Conservation (phyloP, 768 basidiomycete species). For the Russula sp. region DNA sequence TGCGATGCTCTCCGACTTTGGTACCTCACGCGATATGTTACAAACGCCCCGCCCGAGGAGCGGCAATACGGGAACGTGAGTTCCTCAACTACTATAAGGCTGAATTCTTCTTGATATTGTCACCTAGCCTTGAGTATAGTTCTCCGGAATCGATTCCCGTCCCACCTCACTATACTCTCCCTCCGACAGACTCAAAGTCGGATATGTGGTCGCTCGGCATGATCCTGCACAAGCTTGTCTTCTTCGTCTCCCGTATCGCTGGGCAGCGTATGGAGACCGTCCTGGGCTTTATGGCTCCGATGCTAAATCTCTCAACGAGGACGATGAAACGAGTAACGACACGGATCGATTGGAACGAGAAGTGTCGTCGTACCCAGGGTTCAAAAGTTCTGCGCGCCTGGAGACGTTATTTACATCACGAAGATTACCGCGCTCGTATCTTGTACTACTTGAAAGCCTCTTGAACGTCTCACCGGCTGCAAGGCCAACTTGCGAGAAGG, state of each 20-base stretch:
- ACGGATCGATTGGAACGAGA: constrained; percentile 71
- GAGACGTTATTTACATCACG: constrained; percentile 61
- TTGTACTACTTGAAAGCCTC: constrained; percentile 71
- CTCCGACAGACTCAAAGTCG: constrained; percentile 77
- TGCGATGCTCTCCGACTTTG: constrained; percentile 95
- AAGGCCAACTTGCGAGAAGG: constrained; percentile 73
- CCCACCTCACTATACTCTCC: constrained; percentile 58
- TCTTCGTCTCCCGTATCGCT: constrained; percentile 81
- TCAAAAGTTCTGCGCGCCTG: constrained; percentile 50
- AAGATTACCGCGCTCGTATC: constrained; percentile 65
- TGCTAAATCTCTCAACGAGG: constrained; percentile 36
- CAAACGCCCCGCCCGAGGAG: constrained; percentile 63
- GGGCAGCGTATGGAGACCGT: constrained; percentile 60
- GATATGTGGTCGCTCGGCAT: constrained; percentile 99
- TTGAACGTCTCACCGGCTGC: constrained; percentile 55
- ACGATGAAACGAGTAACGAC: constrained; percentile 49
- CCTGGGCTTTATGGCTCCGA: constrained; percentile 16
- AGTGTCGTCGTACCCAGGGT: constrained; percentile 73
- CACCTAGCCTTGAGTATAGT: constrained; percentile 25
- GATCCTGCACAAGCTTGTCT: constrained; percentile 90
- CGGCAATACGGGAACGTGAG: constrained; percentile 94
- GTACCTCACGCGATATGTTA: constrained; percentile 90
- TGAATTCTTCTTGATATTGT: not conserved
- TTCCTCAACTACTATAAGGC: constrained; percentile 29
- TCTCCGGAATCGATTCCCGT: constrained; percentile 78